Conservation (phyloP, 2,329 filamentous ascomycete species). For the Pezicula neosporulosa region DNA sequence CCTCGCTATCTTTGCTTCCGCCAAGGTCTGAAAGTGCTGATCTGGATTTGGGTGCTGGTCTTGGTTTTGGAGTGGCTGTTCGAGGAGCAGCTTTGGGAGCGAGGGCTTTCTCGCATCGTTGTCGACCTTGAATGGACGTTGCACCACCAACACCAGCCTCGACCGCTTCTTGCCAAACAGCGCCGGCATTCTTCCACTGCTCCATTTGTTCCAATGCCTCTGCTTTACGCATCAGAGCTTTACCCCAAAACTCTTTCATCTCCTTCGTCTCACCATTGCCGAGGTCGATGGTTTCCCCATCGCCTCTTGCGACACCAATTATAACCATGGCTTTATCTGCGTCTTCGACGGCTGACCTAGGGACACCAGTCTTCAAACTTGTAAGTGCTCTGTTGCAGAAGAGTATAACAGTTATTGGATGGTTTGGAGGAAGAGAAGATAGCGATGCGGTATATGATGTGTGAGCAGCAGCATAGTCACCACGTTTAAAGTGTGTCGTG, state of each 20-base stretch:
- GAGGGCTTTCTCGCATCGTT: slow-evolving; percentile 85
- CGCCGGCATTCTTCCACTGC: slow-evolving; percentile 80
- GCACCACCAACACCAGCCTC: slow-evolving; percentile 83
- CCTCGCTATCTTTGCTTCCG: slow-evolving; percentile 56
- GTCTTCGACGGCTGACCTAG: slow-evolving; percentile 81
- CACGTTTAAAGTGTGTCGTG: slow-evolving; percentile 87
- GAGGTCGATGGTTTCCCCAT: slow-evolving; percentile 75
- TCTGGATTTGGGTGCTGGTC: slow-evolving; percentile 32
- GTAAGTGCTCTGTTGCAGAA: slow-evolving; percentile 90
- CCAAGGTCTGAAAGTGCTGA: slow-evolving; percentile 39
- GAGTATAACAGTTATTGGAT: slow-evolving; percentile 84
- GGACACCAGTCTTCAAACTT: slow-evolving; percentile 85
- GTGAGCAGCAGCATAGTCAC: slow-evolving; percentile 87
- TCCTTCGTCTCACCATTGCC: slow-evolving; percentile 63
- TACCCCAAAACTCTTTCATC: slow-evolving; percentile 91
- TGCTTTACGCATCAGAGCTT: slow-evolving; percentile 90
- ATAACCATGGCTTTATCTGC: slow-evolving; percentile 76
- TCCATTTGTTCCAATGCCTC: slow-evolving; percentile 96
- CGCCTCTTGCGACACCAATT: slow-evolving; percentile 76
- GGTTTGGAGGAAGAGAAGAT: slow-evolving; percentile 66
- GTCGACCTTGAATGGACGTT: slow-evolving; percentile 78
- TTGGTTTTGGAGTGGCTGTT: slow-evolving; percentile 38
- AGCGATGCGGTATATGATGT: slow-evolving; percentile 78
- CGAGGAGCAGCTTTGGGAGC: slow-evolving; percentile 58
- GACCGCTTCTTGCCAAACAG: slow-evolving; percentile 78